Evolutionary conservation across 176 grass and related monocot genomes (phyloP), one percentile per base, ranked within the genome.

Genomic region (Aegilops speltoides): DNA sequence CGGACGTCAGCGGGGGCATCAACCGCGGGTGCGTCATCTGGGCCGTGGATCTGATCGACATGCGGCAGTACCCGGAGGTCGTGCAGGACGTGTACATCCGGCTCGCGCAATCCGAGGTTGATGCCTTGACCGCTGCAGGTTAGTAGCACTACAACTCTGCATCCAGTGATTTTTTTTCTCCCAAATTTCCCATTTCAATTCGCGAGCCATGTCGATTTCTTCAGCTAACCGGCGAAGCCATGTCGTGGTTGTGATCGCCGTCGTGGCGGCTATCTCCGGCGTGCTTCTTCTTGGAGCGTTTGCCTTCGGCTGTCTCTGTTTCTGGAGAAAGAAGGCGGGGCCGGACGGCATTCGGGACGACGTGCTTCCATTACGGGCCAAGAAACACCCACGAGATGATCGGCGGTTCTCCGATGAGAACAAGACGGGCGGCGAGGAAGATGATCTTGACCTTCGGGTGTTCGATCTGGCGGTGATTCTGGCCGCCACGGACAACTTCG

Each of bases 41-140:
- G 23, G 38, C 26, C 82, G 88, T 61, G 0, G 91, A 90, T 61
- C 57, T 61, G 3, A 23, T 61, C 22, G 57, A 61, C 57, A 61
- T 61, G 57, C 2, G 57, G 57, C 19, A 61, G 57, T n/a, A 61
- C 22, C 3, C 57, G 13, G 79, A 64, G 14, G 54, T 63, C 6
- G 88, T 86, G 41, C 24, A 93, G 62, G 70, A 81, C 1, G 34
- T 93, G 29, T 89, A 87, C 81, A 36, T 93, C 40, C 87, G 91
- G 3, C 88, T 93, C 59, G 85, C 91, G 6, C 74, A 79, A 66
- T 90, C 85, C 1, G 91, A 93, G 36, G 28, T 93, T 5, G 87
- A 86, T 67, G 85, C 87, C 45, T 61, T 82, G 33, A 81, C 33
- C 13, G 57, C 82, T 33, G 77, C 77, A 77, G 76, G 69, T 92